Conservation (phyloP, 2,329 filamentous ascomycete genomes). For the Lachnum nothofagi region DNA sequence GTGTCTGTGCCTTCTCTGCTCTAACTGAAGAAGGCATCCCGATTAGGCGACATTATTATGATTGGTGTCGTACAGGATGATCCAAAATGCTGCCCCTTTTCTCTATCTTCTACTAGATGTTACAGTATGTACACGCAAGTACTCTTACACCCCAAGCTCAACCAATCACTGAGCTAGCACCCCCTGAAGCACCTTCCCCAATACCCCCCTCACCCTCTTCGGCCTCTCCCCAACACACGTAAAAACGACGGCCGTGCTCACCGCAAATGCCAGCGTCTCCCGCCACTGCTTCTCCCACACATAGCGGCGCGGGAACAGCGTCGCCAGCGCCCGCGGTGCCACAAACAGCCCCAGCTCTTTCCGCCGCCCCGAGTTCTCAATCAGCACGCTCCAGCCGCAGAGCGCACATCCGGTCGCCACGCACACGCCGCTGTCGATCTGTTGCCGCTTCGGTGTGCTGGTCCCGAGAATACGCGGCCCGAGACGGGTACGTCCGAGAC, state of each 20-base stretch:
- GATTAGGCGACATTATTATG: too few relatives aligned
- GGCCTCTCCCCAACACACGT: conserved; percentile 60
- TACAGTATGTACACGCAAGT: too few relatives aligned
- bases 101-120: too few relatives aligned
- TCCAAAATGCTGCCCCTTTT: too few relatives aligned
- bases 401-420: conserved; percentile 66
- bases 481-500: conserved; percentile 66
- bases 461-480: conserved; percentile 64
- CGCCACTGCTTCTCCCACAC: conserved; percentile 56
- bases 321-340: conserved; percentile 70
- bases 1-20: too few relatives aligned
- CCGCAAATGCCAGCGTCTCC: conserved; percentile 61
- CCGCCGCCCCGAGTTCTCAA: conserved; percentile 60
- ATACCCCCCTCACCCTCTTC: conserved; percentile 59
- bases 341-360: conserved; percentile 79
- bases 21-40: too few relatives aligned
- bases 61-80: too few relatives aligned
- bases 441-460: conserved; percentile 43
- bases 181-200: conserved; percentile 52
- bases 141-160: too few relatives aligned
- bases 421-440: conserved; percentile 60
- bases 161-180: conserved; percentile 18
- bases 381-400: conserved; percentile 76
- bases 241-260: conserved; percentile 65
- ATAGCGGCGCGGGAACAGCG: conserved; percentile 68